These are phyloP conservation scores for Penicillium ochrochloron DNA, from an alignment of 495 filamentous ascomycete species.

Conservation along the genomic window DNA sequence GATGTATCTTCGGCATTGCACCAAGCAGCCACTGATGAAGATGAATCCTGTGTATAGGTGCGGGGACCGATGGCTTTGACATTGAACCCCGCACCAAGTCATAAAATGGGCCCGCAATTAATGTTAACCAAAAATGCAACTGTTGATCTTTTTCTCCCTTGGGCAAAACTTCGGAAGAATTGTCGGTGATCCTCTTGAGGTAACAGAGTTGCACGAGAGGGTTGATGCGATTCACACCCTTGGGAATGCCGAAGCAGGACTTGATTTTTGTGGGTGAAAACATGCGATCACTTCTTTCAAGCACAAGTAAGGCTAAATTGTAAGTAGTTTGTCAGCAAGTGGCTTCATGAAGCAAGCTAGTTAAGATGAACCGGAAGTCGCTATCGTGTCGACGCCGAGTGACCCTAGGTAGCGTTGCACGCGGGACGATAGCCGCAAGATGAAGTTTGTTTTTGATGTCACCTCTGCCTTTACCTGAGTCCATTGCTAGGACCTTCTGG, in stretches of 20 bases:
- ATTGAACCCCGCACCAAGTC: slow-evolving; percentile 13
- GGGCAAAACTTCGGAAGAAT: slow-evolving; percentile 1
- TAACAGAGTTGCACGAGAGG: background rate
- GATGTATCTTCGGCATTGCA: background rate
- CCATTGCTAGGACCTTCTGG: background rate
- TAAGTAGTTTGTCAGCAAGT: background rate
- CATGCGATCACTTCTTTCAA: background rate
- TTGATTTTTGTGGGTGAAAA: background rate
- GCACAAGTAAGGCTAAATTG: background rate
- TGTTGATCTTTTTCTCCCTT: slow-evolving; percentile 14
- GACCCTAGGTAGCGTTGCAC: slow-evolving; percentile 10
- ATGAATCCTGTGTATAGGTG: background rate
- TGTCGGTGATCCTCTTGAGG: background rate
- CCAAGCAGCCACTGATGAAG: background rate
- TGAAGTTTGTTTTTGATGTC: slow-evolving; percentile 8
- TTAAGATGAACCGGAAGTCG: background rate
- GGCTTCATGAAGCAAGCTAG: background rate
- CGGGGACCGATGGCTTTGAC: slow-evolving; percentile 12
- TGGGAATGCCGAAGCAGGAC: background rate
- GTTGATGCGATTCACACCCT: background rate
- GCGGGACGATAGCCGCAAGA: background rate
- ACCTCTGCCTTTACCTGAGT: slow-evolving; percentile 13
- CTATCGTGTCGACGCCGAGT: slow-evolving; percentile 3
- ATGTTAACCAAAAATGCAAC: slow-evolving; percentile 18
- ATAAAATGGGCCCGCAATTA: slow-evolving; percentile 12